phyloP scores from a whole-genome alignment of 2,329 filamentous ascomycete species.

The Cladophialophora bantiana region DNA sequence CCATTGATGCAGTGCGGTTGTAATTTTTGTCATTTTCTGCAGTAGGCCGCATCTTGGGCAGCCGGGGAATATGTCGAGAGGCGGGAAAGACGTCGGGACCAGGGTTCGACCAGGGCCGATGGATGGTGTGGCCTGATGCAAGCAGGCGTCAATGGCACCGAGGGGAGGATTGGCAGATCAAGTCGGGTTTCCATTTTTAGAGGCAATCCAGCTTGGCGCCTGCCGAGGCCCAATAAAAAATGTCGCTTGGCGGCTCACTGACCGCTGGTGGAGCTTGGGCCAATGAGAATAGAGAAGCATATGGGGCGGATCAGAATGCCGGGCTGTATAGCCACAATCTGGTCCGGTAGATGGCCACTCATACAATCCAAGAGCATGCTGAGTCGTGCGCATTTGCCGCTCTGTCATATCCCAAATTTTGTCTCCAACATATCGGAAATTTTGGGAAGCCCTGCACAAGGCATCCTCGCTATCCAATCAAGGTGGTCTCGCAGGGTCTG shows the following conservation, averaged over 20 bases:
- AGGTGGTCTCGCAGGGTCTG: background rate
- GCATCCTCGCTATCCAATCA: conserved; percentile 22
- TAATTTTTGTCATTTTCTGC: conserved; percentile 24
- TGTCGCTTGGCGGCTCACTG: conserved; percentile 22
- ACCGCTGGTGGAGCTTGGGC: background rate
- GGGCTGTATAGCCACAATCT: conserved; percentile 27
- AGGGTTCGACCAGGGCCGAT: background rate
- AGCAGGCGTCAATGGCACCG: background rate
- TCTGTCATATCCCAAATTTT: conserved; percentile 16
- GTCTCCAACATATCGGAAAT: background rate
- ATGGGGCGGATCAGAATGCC: background rate
- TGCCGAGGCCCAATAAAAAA: conserved; percentile 27
- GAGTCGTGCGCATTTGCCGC: conserved; percentile 9
- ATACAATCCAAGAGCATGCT: background rate
- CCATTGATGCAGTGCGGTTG: conserved; percentile 8
- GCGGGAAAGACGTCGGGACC: background rate
- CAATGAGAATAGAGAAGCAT: conserved; percentile 17
- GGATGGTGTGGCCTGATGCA: conserved; percentile 14
- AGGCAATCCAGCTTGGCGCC: conserved; percentile 18
- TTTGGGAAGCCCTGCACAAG: background rate
- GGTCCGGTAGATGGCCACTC: conserved; percentile 13
- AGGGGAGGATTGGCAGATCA: background rate
- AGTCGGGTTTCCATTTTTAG: conserved; percentile 26
- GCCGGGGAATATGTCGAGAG: background rate
- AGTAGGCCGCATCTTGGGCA: conserved; percentile 8